Evolutionary conservation across 1,139 yeast species (phyloP).

Genomic region (Scheffersomyces illinoinensis): DNA sequence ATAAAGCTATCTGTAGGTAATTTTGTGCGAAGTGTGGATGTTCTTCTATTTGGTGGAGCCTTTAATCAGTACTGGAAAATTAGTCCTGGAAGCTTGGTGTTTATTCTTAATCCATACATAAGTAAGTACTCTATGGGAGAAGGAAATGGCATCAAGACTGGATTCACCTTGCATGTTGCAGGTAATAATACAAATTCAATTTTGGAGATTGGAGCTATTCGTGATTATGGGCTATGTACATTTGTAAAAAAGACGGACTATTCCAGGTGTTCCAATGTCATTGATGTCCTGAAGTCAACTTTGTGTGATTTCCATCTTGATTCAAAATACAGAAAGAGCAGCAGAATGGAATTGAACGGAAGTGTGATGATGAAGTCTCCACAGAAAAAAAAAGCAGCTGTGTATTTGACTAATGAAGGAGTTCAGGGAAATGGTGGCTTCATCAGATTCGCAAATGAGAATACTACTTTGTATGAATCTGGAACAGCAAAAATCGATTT

Average conservation of each 20-base stretch:
- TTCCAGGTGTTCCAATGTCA: slow-evolving; percentile 55
- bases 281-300: slow-evolving; percentile 52
- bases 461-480: slow-evolving; percentile 20
- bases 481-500: slow-evolving; percentile 32
- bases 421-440: slow-evolving; percentile 8
- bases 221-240: slow-evolving; percentile 70
- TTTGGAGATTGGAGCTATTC: slow-evolving; percentile 72
- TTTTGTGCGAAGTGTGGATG: slow-evolving; percentile 53
- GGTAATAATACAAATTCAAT: slow-evolving; percentile 51
- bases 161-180: slow-evolving; percentile 63
- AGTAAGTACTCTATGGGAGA: slow-evolving; percentile 13
- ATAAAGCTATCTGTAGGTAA: slow-evolving; percentile 68
- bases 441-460: slow-evolving; percentile 20
- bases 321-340: slow-evolving; percentile 45
- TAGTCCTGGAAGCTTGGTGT: slow-evolving; percentile 71
- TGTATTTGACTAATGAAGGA: slow-evolving; percentile 19
- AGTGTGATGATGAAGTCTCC: slow-evolving; percentile 49
- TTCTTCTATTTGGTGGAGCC: slow-evolving; percentile 68
- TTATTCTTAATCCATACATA: slow-evolving; percentile 72
- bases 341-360: slow-evolving; percentile 76
- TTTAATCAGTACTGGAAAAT: slow-evolving; percentile 73
- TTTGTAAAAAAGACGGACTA: slow-evolving; percentile 45
- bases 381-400: slow-evolving; percentile 21
- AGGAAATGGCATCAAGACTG: slow-evolving; percentile 14
- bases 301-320: slow-evolving; percentile 77